Percentiles rank a stretch among this genome's conserved stretches.
Evolutionary conservation across 164 flowering plant genomes (phyloP).

Genomic region (grape (Vitis vinifera)): ASM3070453v1 NC_081815.1:3827001-3827500

Average conservation of each 20-base stretch:
- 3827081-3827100: not conserved
- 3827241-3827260: slow-evolving; percentile 26
- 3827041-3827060: not conserved
- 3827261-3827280: slow-evolving; percentile 34
- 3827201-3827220: slow-evolving; percentile 39
- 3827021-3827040: slow-evolving; percentile 34
- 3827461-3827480: slow-evolving; percentile 16
- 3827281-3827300: slow-evolving; percentile 30
- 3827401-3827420: slow-evolving; percentile 33
- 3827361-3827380: slow-evolving; percentile 40
- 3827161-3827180: slow-evolving; percentile 36
- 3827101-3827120: not conserved
- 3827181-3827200: slow-evolving; percentile 41
- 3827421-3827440: slow-evolving; percentile 35
- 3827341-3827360: slow-evolving; percentile 48
- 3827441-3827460: slow-evolving; percentile 32
- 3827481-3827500: not conserved
- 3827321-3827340: slow-evolving; percentile 36
- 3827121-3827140: not conserved
- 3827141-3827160: slow-evolving; percentile 7
- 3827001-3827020: slow-evolving; percentile 28
- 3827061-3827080: not conserved
- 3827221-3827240: slow-evolving; percentile 26
- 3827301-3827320: slow-evolving; percentile 31
- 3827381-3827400: slow-evolving; percentile 33